Base-by-base conservation (phyloP, 805 yeast genomes). In the Pichia pseudocactophila region DNA sequence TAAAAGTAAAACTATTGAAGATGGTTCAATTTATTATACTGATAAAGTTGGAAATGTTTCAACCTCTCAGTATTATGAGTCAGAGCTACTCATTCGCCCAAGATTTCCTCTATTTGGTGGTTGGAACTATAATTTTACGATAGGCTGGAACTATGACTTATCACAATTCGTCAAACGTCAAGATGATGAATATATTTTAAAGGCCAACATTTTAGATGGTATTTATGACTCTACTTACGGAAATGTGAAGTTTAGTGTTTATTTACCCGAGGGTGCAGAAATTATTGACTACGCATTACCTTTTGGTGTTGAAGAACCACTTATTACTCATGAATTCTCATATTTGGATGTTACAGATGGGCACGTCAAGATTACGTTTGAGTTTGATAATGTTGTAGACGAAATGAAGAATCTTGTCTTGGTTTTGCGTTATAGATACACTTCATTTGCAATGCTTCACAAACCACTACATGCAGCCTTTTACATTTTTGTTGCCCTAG, bases 51-150 rank as follows among this genome's bases (percentile, higher is more conserved):
- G 98, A 30, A 85, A 86, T 63, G 96, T 90, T 12, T 80, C 96
- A 7, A 84, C 97, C 3, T 81, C 82, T 39, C 66, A 68, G 47
- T 47, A 65, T 20, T 56, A 64, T 4, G 62, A 63, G 34, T 62
- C 71, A 34, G 63, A 65, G 46, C 64, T 86, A 37, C 66, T 80
- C 30, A 61, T 92, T 50, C 76, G 73, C 55, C 97, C 97, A 43
- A 74, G 98, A 61, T 92, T 70, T 68, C 98, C 98, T n/a, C 60
- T 92, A 7, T 84, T 86, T 63, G 98, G 98, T 38, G 94, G 89
- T 34, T 92, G 98, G 98, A 73, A 80, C 55, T 90, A 87, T 64
- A 87, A 90, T 64, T 92, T 86, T 70, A 92, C 97, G 18, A 63
- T 90, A 52, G 97, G 97, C n/a, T 92, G 96, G 96, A 76, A 80